A percentile compares a stretch with the other conserved stretches of the same genome.
Evolutionary conservation across 805 yeast genomes (phyloP).

Genomic region (Starmerella vaccinii): DNA sequence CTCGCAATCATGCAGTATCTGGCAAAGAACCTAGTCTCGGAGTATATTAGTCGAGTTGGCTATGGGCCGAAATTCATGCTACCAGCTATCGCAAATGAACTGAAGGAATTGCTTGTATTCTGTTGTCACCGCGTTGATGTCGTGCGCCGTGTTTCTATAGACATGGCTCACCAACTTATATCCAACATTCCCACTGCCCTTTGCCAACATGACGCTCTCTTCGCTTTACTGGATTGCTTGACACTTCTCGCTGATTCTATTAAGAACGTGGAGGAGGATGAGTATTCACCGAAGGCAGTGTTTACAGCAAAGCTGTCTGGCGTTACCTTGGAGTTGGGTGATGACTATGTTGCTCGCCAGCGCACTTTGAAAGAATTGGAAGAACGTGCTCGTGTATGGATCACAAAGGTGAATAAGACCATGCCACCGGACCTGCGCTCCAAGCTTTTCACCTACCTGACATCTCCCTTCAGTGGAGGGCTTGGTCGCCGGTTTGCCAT

Average conservation of each 20-base stretch:
- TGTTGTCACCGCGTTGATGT: constrained; percentile 70
- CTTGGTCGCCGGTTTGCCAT: constrained; percentile 85
- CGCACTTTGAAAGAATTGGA: constrained; percentile 53
- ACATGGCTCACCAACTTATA: constrained; percentile 61
- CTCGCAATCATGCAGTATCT: constrained; percentile 59
- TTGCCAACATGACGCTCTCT: constrained; percentile 63
- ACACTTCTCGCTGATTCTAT: constrained; percentile 68
- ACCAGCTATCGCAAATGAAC: constrained; percentile 34
- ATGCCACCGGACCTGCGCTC: constrained; percentile 69
- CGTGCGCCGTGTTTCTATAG: constrained; percentile 70
- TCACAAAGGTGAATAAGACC: constrained; percentile 43
- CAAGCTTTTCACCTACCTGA: constrained; percentile 65
- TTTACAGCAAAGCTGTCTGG: constrained; percentile 41
- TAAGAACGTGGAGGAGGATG: constrained; percentile 71
- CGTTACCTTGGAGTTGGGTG: constrained; percentile 53
- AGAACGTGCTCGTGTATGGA: constrained; percentile 57
- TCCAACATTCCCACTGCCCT: constrained; percentile 62
- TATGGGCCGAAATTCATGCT: constrained; percentile 3
- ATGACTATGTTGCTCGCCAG: constrained; percentile 64
- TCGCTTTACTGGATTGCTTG: constrained; percentile 69
- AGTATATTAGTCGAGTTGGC: constrained; percentile 32
- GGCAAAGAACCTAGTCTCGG: constrained; percentile 48
- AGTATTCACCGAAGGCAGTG: constrained; percentile 71
- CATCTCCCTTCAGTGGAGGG: constrained; percentile 27
- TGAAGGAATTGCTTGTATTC: constrained; percentile 53